These are phyloP conservation scores for Talaromyces sp. DNA, from an alignment of 2,329 filamentous ascomycete genomes.

Conservation along the genomic window DNA sequence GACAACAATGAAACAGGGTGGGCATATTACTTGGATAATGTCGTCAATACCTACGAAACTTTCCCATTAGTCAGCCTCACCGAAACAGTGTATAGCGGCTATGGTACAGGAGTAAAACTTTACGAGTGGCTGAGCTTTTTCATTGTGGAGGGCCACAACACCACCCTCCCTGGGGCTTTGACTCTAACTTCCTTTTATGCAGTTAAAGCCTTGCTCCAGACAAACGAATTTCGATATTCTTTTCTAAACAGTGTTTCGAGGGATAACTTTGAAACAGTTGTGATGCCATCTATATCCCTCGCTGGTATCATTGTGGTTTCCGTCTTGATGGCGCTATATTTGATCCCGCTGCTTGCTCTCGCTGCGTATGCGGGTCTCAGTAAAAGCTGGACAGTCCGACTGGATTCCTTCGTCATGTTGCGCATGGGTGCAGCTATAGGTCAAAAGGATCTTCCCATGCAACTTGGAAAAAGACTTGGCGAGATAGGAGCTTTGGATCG, in stretches of 20 bases:
- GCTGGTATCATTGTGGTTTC: background rate
- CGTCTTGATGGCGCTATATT: background rate
- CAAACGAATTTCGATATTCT: background rate
- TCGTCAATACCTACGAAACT: background rate
- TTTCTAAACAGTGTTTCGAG: background rate
- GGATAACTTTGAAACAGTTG: background rate
- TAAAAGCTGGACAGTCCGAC: background rate
- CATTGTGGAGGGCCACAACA: background rate
- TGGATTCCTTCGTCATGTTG: slow-evolving; percentile 12
- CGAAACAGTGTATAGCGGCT: too few relatives aligned
- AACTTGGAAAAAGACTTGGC: background rate
- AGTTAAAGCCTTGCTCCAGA: background rate
- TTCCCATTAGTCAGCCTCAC: background rate
- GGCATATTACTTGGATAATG: background rate
- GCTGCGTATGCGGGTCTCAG: background rate
- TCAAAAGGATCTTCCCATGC: slow-evolving; percentile 5
- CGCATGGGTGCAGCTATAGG: slow-evolving; percentile 12
- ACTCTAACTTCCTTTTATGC: background rate
- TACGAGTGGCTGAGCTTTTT: background rate
- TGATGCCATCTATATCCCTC: background rate
- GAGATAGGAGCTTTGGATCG: background rate
- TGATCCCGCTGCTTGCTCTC: background rate
- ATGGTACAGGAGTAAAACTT: background rate
- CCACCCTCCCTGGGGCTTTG: background rate
- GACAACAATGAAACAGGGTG: background rate